A percentile compares a stretch with the other conserved stretches of the same genome.
These are phyloP conservation scores for Lanmaoa rubissima DNA, from an alignment of 768 basidiomycete species.

Conservation along the genomic window DNA sequence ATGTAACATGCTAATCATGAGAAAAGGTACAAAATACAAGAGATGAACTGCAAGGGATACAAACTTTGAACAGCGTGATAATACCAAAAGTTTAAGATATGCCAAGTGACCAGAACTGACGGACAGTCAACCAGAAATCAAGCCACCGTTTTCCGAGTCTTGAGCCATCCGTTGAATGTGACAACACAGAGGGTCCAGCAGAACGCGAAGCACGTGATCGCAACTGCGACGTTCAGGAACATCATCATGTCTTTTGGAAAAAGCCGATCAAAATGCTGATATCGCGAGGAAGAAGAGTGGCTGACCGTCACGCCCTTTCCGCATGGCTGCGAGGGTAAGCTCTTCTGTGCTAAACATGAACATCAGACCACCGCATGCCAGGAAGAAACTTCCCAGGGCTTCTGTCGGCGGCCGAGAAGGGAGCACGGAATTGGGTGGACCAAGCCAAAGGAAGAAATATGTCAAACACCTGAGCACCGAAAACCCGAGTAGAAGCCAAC, in stretches of 20 bases:
- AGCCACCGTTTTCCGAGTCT: conserved; percentile 37
- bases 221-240: conserved; percentile 83
- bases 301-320: conserved; percentile 80
- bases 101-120: neutral
- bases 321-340: conserved; percentile 87
- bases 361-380: conserved; percentile 82
- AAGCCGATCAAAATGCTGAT: conserved; percentile 4
- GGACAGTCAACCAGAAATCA: neutral
- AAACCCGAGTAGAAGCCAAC: conserved; percentile 77
- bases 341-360: conserved; percentile 94
- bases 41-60: neutral
- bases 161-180: conserved; percentile 81
- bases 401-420: conserved; percentile 95
- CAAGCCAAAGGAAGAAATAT: conserved; percentile 92
- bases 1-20: neutral
- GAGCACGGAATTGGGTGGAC: conserved; percentile 77
- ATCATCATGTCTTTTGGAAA: conserved; percentile 71
- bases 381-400: conserved; percentile 81
- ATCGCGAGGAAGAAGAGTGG: neutral
- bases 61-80: neutral
- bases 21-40: neutral
- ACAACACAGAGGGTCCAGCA: conserved; percentile 79
- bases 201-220: conserved; percentile 83
- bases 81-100: neutral
- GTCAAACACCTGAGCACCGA: conserved; percentile 81